Evolutionary conservation across 148 eudicot genomes (phyloP).

Genomic region (Rhododendron simsii): DNA sequence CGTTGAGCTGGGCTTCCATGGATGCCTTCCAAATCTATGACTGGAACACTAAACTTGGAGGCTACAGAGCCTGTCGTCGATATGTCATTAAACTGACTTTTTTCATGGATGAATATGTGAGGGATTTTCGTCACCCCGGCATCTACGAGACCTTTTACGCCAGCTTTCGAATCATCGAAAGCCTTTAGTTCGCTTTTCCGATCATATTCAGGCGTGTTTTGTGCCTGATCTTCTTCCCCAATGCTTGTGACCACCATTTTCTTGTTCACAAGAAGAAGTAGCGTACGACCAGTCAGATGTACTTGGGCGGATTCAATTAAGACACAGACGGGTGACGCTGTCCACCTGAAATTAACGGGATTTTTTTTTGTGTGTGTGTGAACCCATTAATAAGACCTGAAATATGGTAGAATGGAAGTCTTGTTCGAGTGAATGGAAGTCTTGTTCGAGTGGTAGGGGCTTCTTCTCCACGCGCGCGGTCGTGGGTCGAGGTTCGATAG

Average conservation of each 20-base stretch:
- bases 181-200: background rate
- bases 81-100: background rate
- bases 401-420: no score
- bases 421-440: no score
- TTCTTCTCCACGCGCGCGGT: no score
- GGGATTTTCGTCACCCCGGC: constrained; percentile 19
- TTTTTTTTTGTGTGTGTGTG: no score
- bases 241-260: background rate
- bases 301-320: no score
- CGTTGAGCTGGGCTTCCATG: background rate
- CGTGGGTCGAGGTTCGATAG: no score
- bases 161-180: constrained; percentile 30
- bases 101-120: constrained; percentile 20
- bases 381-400: no score
- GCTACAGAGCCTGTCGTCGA: background rate
- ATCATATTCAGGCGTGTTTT: background rate
- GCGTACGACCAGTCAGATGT: no score
- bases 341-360: no score
- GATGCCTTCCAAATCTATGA: constrained; percentile 10
- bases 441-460: no score
- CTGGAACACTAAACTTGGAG: constrained; percentile 4
- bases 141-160: constrained; percentile 34
- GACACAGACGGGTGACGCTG: no score
- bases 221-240: background rate
- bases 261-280: no score